Evolutionary conservation across 306 rosid species (phyloP), one percentile per base, ranked within the genome.

Genomic region (Calophaca sinica): DNA sequence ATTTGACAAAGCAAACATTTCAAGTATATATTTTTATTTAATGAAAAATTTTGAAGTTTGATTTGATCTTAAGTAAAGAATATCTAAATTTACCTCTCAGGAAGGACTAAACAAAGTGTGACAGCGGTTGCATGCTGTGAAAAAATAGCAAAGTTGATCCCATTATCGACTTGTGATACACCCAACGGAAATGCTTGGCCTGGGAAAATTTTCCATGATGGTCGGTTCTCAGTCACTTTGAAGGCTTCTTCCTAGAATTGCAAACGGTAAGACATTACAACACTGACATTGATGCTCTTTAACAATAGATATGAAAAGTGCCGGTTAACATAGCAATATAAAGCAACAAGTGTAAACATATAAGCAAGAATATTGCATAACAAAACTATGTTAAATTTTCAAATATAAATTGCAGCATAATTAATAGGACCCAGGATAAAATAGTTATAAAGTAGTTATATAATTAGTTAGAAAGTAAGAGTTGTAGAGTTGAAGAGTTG

Each of bases 151-250:
- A 94, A 94, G 80, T 94, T 94, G 80, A 92, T 83, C 70, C 97
- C 92, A 62, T 29, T 80, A 60, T 87, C 93, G 63, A 87, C 89
- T 84, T 94, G 92, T 48, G 97, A 87, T 58, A 86, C 93, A 49
- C 99, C 99, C 74, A 94, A 75, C 0, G 99, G 96, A 90, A 65
- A 84, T 73, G 94, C 87, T 74, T 90, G 93, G 69, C 99, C 99
- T 50, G 99, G 96, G 12, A 81, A 80, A 79, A 59, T 49, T 63
- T 79, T 82, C 88, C 83, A 80, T 42, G 84, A 67, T 46, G 81
- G 71, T 70, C 77, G 80, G 62, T 79, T 75, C 63, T 86, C 89
- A 36, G 77, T 42, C 74, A 35, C 76, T 79, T 78, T 82, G 26
- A 84, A 71, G 55, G 79, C 70, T 80, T 91, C 93, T 74, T 85